These are phyloP conservation scores for Fusarium paranaense DNA, from an alignment of 2,329 filamentous ascomycete species.

Conservation along the genomic window DNA sequence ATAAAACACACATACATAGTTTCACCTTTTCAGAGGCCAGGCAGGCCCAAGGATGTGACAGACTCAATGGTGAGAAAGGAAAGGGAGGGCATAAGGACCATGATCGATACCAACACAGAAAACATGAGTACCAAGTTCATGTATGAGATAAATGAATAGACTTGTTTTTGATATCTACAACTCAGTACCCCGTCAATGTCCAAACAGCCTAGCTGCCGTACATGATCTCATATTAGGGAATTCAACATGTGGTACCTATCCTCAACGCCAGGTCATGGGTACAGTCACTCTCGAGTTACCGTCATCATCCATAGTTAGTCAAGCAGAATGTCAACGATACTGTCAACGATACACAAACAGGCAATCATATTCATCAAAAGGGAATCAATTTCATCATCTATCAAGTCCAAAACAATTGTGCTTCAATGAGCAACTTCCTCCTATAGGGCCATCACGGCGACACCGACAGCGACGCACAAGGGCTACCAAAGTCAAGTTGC, in stretches of 20 bases:
- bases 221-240: not conserved
- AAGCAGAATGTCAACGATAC: not conserved
- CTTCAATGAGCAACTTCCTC: constrained; percentile 21
- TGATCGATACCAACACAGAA: constrained; percentile 39
- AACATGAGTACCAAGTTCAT: constrained; percentile 31
- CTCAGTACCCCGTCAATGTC: not conserved
- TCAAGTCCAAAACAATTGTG: constrained; percentile 40
- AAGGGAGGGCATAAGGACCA: constrained; percentile 15
- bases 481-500: constrained; percentile 26
- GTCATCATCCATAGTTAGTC: not conserved
- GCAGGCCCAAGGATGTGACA: constrained; percentile 7
- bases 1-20: not conserved
- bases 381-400: constrained; percentile 50
- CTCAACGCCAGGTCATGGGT: not conserved
- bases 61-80: not conserved
- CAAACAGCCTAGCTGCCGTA: not conserved
- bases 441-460: constrained; percentile 18
- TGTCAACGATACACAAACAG: not conserved
- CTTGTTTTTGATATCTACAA: constrained; percentile 10
- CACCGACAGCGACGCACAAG: not conserved
- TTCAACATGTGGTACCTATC: not conserved
- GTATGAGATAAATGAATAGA: constrained; percentile 35
- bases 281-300: not conserved
- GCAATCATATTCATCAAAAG: constrained; percentile 25
- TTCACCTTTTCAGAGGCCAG: not conserved